Conservation (phyloP, 208 protist species). For the Borovskyia barvae region DNA sequence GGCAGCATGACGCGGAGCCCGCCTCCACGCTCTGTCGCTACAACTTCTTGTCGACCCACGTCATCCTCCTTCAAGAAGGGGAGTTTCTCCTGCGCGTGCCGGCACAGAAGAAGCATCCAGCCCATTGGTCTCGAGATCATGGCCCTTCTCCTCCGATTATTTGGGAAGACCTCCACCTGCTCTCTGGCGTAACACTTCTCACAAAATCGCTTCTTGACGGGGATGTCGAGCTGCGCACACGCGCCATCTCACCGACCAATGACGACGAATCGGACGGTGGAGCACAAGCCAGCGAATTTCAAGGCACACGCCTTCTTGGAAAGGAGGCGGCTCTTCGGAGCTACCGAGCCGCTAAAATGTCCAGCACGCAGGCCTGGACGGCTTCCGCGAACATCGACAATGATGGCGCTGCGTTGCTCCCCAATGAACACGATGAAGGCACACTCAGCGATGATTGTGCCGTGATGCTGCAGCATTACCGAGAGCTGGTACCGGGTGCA, state of each 20-base stretch:
- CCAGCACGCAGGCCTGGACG: too few species aligned
- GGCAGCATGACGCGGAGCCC: neutral
- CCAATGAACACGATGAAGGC: neutral
- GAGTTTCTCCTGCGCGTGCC: conserved; percentile 26
- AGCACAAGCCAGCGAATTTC: neutral
- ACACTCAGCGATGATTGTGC: neutral
- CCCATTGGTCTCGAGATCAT: too few species aligned
- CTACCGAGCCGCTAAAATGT: conserved; percentile 26
- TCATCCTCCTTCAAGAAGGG: conserved; percentile 32
- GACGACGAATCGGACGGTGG: neutral
- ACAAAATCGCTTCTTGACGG: conserved; percentile 16
- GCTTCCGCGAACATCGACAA: neutral
- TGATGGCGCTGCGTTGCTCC: too few species aligned
- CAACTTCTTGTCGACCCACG: conserved; percentile 6
- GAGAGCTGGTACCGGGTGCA: neutral
- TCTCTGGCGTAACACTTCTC: conserved; percentile 14
- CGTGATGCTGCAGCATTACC: conserved; percentile 11
- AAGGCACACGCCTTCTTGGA: conserved; percentile 10
- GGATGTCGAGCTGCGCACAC: conserved; percentile 2
- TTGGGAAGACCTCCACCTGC: conserved; percentile 14
- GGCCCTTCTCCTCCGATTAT: neutral
- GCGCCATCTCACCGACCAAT: neutral
- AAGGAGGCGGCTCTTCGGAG: conserved; percentile 38
- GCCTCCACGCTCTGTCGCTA: conserved; percentile 5
- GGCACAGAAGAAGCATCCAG: neutral